These are phyloP conservation scores for Piromyces finnis DNA, from an alignment of 192 early-diverging fungal species.

Conservation along the genomic window DNA sequence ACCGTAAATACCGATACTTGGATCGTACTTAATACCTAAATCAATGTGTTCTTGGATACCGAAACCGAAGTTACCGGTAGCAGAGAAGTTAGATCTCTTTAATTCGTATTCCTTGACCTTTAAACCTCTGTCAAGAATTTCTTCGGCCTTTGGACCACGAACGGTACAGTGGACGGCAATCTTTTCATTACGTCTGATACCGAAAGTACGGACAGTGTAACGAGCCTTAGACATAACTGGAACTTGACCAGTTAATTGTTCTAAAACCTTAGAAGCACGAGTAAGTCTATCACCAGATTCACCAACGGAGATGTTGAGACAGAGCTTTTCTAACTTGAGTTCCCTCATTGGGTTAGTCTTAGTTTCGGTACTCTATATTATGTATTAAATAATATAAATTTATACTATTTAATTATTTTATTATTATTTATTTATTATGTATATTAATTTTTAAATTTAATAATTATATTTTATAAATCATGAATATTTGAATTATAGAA, in stretches of 20 bases:
- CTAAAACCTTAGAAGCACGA: conserved; percentile 98
- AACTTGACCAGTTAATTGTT: conserved; percentile 97
- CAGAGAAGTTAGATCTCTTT: conserved; percentile 84
- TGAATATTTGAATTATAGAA: no score
- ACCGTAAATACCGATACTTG: conserved; percentile 28
- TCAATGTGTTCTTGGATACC: conserved; percentile 99
- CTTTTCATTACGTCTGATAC: conserved; percentile 99
- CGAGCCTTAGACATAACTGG: conserved; percentile 99
- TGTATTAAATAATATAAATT: background rate
- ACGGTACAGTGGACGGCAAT: conserved; percentile 98
- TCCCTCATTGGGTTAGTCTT: conserved; percentile 87
- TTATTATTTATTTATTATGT: background rate
- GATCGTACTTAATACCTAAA: conserved; percentile 94
- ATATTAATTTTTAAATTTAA: no score
- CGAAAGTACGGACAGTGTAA: conserved; percentile 99
- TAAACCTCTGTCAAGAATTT: conserved; percentile 98
- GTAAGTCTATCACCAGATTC: conserved; percentile 99
- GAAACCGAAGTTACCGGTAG: conserved; percentile 98
- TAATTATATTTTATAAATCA: no score
- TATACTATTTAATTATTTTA: background rate
- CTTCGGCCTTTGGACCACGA: conserved; percentile 83
- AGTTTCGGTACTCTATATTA: background rate
- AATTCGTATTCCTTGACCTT: conserved; percentile 99
- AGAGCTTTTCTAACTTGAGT: conserved; percentile 98
- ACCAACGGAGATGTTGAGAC: conserved; percentile 99